Evolutionary conservation across 805 yeast genomes (phyloP), one percentile per base, ranked within the genome.

Genomic region (Monosporozyma siamensis): DNA sequence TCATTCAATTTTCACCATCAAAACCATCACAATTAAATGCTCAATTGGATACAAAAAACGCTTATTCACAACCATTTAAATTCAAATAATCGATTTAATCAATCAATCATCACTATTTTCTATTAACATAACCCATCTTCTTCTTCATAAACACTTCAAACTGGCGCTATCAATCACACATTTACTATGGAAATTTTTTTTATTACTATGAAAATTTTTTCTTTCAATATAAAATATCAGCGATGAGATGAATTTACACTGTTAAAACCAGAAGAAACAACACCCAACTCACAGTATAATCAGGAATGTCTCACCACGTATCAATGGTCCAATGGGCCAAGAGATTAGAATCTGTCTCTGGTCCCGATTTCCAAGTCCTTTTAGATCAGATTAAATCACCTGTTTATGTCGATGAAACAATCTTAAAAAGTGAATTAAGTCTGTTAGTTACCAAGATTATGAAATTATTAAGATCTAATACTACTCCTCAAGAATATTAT

Each of bases 401-500:
- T 4, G 45, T 36, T 2, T 63, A 61, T 42, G 54, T 60, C 14
- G 51, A 56, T 37, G 64, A 63, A 38, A 45, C 54, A 26, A 42
- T 61, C 29, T 39, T 62, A 17, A 60, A 61, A 38, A 53, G 62
- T 14, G 67, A 63, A 11, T 43, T 61, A 37, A 53, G 55, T 14
- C 45, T 63, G 10, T 45, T 63, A 20, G 52, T 52, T n/a, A 54
- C 64, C 6, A 65, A 71, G 38, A 55, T 66, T 14, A 49, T 64
- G 41, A 75, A 72, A 50, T 59, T 73, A 35, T 52, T 73, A 43
- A 61, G 66, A 29, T 70, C 77, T 1, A 67, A 67, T 46, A 29
- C 17, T 11, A 10, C 37, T 14, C 35, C 35, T 11, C 24, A 32
- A 32, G 62, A 67, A 15, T 66, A 68, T n/a, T 65, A 59, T 38